A percentile compares a stretch with the other conserved stretches of the same genome.
Evolutionary conservation across 2,329 filamentous ascomycete genomes (phyloP).

Genomic region (Colletotrichum neosansevieriae): DNA sequence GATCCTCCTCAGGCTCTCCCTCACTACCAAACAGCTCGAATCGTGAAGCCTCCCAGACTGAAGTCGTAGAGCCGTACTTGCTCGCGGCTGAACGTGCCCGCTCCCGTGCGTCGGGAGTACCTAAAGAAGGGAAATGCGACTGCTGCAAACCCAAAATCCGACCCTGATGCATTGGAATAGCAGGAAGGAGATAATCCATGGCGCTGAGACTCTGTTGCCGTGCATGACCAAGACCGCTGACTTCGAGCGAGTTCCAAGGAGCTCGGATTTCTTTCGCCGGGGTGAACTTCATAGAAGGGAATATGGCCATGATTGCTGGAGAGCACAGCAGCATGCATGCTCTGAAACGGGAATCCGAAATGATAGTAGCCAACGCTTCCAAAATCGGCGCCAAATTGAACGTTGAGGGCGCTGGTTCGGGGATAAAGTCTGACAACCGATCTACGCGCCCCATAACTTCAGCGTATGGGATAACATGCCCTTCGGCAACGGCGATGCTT

Average conservation of each 20-base stretch:
- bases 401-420: constrained; percentile 68
- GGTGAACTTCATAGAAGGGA: constrained; percentile 70
- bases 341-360: constrained; percentile 83
- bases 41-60: constrained; percentile 50
- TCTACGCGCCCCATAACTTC: constrained; percentile 66
- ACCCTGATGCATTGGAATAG: constrained; percentile 57
- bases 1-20: constrained; percentile 63
- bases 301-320: constrained; percentile 76
- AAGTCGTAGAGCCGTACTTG: constrained; percentile 46
- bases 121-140: constrained; percentile 67
- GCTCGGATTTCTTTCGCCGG: constrained; percentile 60
- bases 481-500: constrained; percentile 75
- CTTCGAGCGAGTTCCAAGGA: constrained; percentile 66
- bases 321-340: constrained; percentile 78
- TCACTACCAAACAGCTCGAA: constrained; percentile 45
- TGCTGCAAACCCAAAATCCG: constrained; percentile 44
- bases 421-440: constrained; percentile 68
- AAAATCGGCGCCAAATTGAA: constrained; percentile 77
- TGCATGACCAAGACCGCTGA: constrained; percentile 61
- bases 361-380: constrained; percentile 80
- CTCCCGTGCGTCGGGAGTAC: constrained; percentile 56
- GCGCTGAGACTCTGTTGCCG: constrained; percentile 63
- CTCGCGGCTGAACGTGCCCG: constrained; percentile 45
- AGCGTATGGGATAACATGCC: constrained; percentile 75
- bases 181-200: constrained; percentile 75